Conservation (phyloP, 1,284 basidiomycete genomes). For the Rhodotorula sp. region DNA sequence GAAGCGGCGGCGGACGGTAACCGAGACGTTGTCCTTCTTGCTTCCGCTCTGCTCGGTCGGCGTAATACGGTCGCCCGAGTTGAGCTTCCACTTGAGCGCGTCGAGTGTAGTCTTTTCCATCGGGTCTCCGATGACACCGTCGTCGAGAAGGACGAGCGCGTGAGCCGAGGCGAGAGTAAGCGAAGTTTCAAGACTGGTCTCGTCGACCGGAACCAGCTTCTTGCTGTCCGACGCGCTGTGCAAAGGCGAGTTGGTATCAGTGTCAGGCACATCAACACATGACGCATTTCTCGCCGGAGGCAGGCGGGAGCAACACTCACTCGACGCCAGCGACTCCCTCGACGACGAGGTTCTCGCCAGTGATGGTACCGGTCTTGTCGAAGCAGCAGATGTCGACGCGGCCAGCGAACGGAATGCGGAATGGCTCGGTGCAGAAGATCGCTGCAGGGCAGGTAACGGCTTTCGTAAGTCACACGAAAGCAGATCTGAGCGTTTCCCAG, state of each 20-base stretch:
- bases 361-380: conserved; percentile 96
- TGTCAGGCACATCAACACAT: background rate
- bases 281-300: background rate
- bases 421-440: conserved; percentile 96
- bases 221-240: conserved; percentile 53
- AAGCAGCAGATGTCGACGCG: conserved; percentile 95
- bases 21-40: conserved; percentile 48
- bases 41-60: conserved; percentile 51
- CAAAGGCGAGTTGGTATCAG: background rate
- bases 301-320: conserved; percentile 54
- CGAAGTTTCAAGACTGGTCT: conserved; percentile 73
- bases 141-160: conserved; percentile 84
- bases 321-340: conserved; percentile 85
- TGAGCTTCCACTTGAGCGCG: conserved; percentile 83
- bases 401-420: conserved; percentile 89
- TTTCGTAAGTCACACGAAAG: background rate
- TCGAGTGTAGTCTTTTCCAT: conserved; percentile 98
- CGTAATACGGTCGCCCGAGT: conserved; percentile 69
- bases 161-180: conserved; percentile 91
- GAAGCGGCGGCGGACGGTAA: conserved; percentile 81
- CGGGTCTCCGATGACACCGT: conserved; percentile 91
- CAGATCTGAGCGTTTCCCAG: no score
- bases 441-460: conserved; percentile 55
- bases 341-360: conserved; percentile 87
- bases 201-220: conserved; percentile 73